phyloP scores from a whole-genome alignment of 192 early-diverging fungal species.

The Pilaira anomala region DNA sequence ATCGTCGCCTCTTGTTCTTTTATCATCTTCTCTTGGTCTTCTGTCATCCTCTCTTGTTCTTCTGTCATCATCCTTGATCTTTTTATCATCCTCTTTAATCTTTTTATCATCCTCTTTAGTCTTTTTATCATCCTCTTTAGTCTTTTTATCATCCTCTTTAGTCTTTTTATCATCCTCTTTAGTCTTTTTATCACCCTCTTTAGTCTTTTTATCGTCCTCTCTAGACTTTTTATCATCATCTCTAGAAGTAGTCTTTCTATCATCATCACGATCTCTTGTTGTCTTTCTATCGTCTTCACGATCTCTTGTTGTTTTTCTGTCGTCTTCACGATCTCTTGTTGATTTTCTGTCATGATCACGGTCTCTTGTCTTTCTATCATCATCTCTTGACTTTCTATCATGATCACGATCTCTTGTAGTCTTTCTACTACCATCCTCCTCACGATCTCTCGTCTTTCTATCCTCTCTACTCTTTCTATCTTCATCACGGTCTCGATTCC shows the following conservation, averaged over 20 bases:
- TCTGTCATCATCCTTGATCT: too few relatives aligned
- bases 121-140: neutral
- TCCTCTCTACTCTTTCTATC: too few relatives aligned
- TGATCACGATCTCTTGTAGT: neutral
- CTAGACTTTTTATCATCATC: neutral
- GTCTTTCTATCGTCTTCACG: neutral
- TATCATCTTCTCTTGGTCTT: neutral
- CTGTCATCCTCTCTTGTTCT: too few relatives aligned
- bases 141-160: neutral
- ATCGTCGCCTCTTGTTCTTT: neutral
- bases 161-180: too few relatives aligned
- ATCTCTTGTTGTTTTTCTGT: conserved; percentile 1
- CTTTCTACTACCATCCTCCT: neutral
- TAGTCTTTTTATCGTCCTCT: neutral
- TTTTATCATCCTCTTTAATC: neutral
- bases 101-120: neutral
- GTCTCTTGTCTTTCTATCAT: neutral
- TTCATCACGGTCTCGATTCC: neutral
- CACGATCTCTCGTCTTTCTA: too few relatives aligned
- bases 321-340: neutral
- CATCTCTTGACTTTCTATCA: neutral
- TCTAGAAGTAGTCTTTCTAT: neutral
- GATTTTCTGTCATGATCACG: neutral
- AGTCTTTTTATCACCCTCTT: neutral
- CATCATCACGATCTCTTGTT: neutral